Evolutionary conservation across 2,329 filamentous ascomycete species (phyloP), one percentile per base, ranked within the genome.

Genomic region (Thelonectria blattea): DNA sequence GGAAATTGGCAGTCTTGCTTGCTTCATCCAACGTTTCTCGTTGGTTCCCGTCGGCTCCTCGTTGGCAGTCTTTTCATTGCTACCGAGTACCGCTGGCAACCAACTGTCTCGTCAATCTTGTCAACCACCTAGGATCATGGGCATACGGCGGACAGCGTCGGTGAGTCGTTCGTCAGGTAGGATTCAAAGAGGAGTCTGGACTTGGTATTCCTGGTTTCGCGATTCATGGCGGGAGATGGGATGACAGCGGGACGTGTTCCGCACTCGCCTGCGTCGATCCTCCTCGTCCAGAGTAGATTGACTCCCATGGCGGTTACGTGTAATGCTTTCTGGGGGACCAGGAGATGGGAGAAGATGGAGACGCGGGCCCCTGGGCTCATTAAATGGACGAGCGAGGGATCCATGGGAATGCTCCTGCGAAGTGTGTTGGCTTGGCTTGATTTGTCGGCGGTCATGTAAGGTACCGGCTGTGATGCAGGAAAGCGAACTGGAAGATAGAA

Each of bases 201-300:
- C 22, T 30, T 24, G 22, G 11, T 39, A 22, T 46, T 30, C 27
- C 8, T 7, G 27, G 2, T 30, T 30, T 30, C 27, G 27, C 27
- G 27, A 30, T 30, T 17, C 18, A 24, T 34, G 11, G 22, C 12
- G 24, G 52, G 53, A 37, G 34, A 64, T 56, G 63, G 46, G 61
- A 69, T 65, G 67, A 65, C 64, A 69, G 64, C 67, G 64, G 67
- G 56, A 61, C 27, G 45, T 15, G 17, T 54, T 52, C 45, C 62
- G 37, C 52, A 45, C 61, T 52, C 52, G 15, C 48, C 52, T 54
- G 43, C 9, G 14, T 47, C 43, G 39, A 55, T 55, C 39, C 39
- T 17, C 22, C 32, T 56, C n/a, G 39, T 30, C 12, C 14, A 17
- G 9, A 17, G 14, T 30, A 17, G 24, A 47, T 30, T 47, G 24